A percentile compares a stretch with the other conserved stretches of the same genome.
phyloP scores from a whole-genome alignment of 108 stramenopile species.

The Bacterosira constricta region DNA sequence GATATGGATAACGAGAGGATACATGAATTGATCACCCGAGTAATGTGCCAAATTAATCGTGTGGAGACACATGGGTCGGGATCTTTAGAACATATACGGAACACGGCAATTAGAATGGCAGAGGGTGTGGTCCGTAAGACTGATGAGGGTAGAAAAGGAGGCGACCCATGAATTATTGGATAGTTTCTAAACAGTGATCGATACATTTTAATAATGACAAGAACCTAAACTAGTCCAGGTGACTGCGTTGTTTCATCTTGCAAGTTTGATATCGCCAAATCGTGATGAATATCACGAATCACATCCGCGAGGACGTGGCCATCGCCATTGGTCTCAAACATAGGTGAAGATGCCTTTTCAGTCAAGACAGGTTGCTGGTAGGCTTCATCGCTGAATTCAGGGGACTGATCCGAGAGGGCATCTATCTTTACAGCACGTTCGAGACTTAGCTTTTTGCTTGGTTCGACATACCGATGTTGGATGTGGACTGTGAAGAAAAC shows the following conservation, averaged over 20 bases:
- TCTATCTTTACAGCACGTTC: conserved; percentile 89
- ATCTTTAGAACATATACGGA: conserved; percentile 52
- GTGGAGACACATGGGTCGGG: conserved; percentile 57
- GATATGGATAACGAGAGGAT: conserved; percentile 33
- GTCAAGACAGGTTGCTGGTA: conserved; percentile 90
- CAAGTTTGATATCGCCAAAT: conserved; percentile 21
- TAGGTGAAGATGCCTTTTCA: conserved; percentile 56
- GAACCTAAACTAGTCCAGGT: background rate
- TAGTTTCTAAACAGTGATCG: no score
- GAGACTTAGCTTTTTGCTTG: conserved; percentile 70
- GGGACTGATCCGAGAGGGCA: conserved; percentile 54
- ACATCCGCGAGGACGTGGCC: conserved; percentile 13
- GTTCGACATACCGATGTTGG: conserved; percentile 62
- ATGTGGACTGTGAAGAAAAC: conserved; percentile 69
- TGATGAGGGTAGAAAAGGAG: no score
- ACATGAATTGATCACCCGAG: conserved; percentile 50
- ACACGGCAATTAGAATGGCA: conserved; percentile 44
- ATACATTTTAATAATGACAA: background rate
- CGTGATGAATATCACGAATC: no score
- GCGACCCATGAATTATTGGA: no score
- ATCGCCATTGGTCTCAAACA: conserved; percentile 33
- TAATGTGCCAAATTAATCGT: conserved; percentile 59
- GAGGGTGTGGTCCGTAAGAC: conserved; percentile 44
- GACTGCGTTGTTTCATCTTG: background rate
- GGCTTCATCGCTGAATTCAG: conserved; percentile 67